These are phyloP conservation scores for Trichophyton equinum DNA, from an alignment of 2,329 filamentous ascomycete species.

Conservation along the genomic window DNA sequence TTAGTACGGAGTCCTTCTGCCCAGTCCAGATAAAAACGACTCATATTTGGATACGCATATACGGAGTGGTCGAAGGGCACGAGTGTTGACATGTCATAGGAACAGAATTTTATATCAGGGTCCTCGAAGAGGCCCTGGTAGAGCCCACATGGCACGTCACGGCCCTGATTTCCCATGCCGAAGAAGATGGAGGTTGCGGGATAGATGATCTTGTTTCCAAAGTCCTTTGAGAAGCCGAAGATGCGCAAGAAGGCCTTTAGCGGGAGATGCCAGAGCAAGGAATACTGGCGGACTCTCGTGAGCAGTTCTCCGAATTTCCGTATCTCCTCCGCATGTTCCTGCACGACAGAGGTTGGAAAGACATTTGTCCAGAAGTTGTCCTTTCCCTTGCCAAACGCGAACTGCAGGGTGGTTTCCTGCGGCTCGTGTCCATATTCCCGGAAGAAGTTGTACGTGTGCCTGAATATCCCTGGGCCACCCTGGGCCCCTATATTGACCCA, in stretches of 20 bases:
- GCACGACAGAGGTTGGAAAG: slow-evolving; percentile 44
- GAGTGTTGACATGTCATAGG: slow-evolving; percentile 44
- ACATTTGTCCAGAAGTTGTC: slow-evolving; percentile 51
- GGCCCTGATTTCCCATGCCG: slow-evolving; percentile 62
- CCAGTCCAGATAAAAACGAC: slow-evolving; percentile 47
- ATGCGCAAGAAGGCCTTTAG: slow-evolving; percentile 54
- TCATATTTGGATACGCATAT: slow-evolving; percentile 50
- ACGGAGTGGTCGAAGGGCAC: slow-evolving; percentile 43
- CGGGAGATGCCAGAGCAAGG: slow-evolving; percentile 44
- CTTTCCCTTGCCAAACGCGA: slow-evolving; percentile 46
- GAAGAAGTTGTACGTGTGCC: slow-evolving; percentile 52
- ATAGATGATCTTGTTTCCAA: slow-evolving; percentile 57
- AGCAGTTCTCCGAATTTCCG: slow-evolving; percentile 43
- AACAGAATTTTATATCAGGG: slow-evolving; percentile 48
- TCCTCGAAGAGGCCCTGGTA: slow-evolving; percentile 49
- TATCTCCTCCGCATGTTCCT: slow-evolving; percentile 44
- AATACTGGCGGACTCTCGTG: slow-evolving; percentile 43
- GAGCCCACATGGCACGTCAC: slow-evolving; percentile 57
- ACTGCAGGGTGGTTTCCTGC: slow-evolving; percentile 46
- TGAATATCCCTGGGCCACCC: slow-evolving; percentile 48
- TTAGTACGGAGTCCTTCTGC: slow-evolving; percentile 38
- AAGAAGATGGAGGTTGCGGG: slow-evolving; percentile 62
- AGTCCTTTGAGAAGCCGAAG: slow-evolving; percentile 57
- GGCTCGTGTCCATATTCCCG: slow-evolving; percentile 44
- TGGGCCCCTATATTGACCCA: slow-evolving; percentile 53